Percentiles rank a stretch among this genome's conserved stretches.
Evolutionary conservation across 768 basidiomycete genomes (phyloP).

Genomic region (Hericium rajendrae): DNA sequence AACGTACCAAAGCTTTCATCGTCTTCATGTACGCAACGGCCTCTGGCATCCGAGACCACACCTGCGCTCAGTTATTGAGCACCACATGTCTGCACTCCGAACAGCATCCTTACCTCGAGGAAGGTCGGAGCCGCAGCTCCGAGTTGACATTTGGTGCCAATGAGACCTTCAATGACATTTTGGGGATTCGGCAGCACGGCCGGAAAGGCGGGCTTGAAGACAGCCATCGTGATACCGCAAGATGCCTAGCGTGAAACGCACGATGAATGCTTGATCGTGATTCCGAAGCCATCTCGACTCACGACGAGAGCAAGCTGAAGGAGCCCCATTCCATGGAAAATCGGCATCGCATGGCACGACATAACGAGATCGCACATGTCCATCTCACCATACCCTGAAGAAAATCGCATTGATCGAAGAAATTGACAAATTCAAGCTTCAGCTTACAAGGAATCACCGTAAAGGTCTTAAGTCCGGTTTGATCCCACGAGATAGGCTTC

Average conservation of each 20-base stretch:
- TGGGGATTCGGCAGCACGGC: constrained; percentile 22
- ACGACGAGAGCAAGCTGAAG: constrained; percentile 18
- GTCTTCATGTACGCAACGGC: constrained; percentile 15
- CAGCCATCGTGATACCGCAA: constrained; percentile 19
- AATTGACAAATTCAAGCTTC: background rate
- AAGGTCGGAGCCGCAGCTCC: constrained; percentile 23
- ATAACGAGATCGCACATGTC: constrained; percentile 18
- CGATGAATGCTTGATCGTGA: background rate
- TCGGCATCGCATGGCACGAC: constrained; percentile 21
- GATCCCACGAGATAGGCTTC: constrained; percentile 19
- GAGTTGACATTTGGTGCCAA: constrained; percentile 16
- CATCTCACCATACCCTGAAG: constrained; percentile 14
- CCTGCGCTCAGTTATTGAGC: constrained; percentile 6
- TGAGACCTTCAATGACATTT: constrained; percentile 18
- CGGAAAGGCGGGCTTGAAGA: constrained; percentile 22
- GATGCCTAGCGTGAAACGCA: constrained; percentile 12
- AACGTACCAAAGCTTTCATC: constrained; percentile 16
- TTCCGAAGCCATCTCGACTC: background rate
- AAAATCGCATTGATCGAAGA: background rate
- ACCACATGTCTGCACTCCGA: background rate
- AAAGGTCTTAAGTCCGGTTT: constrained; percentile 6
- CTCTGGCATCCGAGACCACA: constrained; percentile 15
- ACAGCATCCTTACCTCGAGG: constrained; percentile 19
- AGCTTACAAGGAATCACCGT: constrained; percentile 9
- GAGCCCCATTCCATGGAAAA: constrained; percentile 25